phyloP scores from a whole-genome alignment of 768 basidiomycete genomes.

The Leccinum rimulosum region DNA sequence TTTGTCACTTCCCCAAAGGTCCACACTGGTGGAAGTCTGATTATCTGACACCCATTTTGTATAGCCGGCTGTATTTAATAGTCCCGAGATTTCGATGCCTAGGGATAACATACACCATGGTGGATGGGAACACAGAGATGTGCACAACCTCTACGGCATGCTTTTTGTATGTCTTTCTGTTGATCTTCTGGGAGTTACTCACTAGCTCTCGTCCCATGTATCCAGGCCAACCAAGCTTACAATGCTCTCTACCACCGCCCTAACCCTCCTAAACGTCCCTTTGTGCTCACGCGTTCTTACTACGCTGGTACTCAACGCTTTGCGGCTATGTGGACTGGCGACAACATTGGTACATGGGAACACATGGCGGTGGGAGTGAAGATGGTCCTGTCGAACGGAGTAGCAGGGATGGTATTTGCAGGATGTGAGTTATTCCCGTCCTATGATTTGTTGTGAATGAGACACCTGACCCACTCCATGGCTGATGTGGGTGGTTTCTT shows the following conservation, averaged over 20 bases:
- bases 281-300: slow-evolving; percentile 94
- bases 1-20: slow-evolving; percentile 29
- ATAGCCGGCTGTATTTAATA: slow-evolving; percentile 98
- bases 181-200: not conserved
- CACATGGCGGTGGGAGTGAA: slow-evolving; percentile 93
- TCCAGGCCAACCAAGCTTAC: slow-evolving; percentile 81
- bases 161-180: slow-evolving; percentile 57
- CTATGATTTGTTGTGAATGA: not conserved
- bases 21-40: not conserved
- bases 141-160: slow-evolving; percentile 99
- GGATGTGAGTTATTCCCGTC: slow-evolving; percentile 64
- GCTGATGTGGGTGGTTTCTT: slow-evolving; percentile 99
- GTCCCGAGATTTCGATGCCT: slow-evolving; percentile 89
- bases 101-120: slow-evolving; percentile 81
- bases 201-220: not conserved
- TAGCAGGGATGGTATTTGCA: slow-evolving; percentile 88
- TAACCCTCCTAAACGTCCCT: slow-evolving; percentile 76
- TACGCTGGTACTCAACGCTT: slow-evolving; percentile 94
- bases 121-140: slow-evolving; percentile 97
- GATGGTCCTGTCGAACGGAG: slow-evolving; percentile 86
- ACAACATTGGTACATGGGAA: slow-evolving; percentile 97
- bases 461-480: slow-evolving; percentile 32
- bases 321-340: slow-evolving; percentile 99
- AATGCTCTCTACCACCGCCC: slow-evolving; percentile 78
- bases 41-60: slow-evolving; percentile 3